These are phyloP conservation scores for Ascochyta clinopodiicola DNA, from an alignment of 2,329 filamentous ascomycete species.

Conservation along the genomic window DNA sequence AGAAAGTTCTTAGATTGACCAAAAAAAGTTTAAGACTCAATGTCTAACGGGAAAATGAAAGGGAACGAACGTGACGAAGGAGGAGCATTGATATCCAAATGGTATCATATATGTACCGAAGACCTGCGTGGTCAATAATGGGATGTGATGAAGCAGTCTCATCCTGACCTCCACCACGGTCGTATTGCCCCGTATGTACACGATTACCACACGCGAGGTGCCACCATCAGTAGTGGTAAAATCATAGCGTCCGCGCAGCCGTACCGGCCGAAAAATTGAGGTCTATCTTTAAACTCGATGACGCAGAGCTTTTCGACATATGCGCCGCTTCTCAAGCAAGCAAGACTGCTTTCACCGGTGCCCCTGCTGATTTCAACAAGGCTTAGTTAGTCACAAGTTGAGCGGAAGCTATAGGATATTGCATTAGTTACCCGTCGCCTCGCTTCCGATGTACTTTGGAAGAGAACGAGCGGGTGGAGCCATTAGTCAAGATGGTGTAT, in stretches of 20 bases:
- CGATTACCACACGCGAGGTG: conserved; percentile 40
- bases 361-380: not conserved
- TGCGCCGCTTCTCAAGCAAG: not conserved
- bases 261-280: conserved; percentile 90
- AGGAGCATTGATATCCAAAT: not conserved
- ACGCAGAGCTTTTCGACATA: not conserved
- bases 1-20: not conserved
- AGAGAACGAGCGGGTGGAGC: not conserved
- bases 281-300: conserved; percentile 49
- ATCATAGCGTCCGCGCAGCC: conserved; percentile 84
- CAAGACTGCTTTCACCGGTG: not conserved
- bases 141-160: not conserved
- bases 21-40: not conserved
- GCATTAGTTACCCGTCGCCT: not conserved
- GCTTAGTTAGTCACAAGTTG: not conserved
- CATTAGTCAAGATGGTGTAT: not conserved
- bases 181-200: not conserved
- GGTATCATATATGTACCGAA: not conserved
- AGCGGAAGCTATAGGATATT: not conserved
- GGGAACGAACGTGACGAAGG: not conserved
- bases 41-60: not conserved
- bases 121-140: not conserved
- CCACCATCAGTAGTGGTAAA: conserved; percentile 76
- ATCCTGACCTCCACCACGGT: not conserved
- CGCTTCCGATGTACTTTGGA: not conserved